phyloP scores from a whole-genome alignment of 2,329 filamentous ascomycete genomes.

The Cladosporium halotolerans region DNA sequence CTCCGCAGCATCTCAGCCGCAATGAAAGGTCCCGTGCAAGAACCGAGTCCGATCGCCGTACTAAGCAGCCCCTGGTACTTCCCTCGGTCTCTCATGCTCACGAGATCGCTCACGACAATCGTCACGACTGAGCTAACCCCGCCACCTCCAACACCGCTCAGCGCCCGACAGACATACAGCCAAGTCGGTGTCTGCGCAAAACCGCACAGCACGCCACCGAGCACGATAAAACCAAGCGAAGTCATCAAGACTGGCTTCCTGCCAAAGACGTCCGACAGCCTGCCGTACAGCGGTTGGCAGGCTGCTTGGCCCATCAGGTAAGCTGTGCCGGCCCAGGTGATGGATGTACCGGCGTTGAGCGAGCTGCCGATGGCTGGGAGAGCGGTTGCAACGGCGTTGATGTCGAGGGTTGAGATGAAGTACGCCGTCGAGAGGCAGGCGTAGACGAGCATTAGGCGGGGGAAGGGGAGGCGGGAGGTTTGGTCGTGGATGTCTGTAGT shows the following conservation, averaged over 20 bases:
- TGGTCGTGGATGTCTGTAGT: neutral
- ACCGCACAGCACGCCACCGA: conserved; percentile 1
- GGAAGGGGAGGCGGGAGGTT: conserved; percentile 3
- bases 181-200: conserved; percentile 5
- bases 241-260: conserved; percentile 53
- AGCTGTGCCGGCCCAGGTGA: conserved; percentile 51
- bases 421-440: conserved; percentile 5
- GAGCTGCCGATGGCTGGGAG: neutral
- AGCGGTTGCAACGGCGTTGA: conserved; percentile 1
- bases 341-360: conserved; percentile 23
- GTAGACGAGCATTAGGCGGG: conserved; percentile 9
- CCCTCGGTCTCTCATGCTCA: conserved; percentile 7
- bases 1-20: conserved; percentile 8
- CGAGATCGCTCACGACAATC: conserved; percentile 53
- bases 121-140: conserved; percentile 65
- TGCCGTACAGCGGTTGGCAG: conserved; percentile 60
- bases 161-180: conserved; percentile 7
- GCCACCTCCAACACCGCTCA: conserved; percentile 53
- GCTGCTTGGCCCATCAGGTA: conserved; percentile 53
- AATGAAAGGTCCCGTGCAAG: conserved; percentile 3
- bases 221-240: neutral
- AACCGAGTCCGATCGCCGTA: neutral
- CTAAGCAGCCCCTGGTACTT: conserved; percentile 9
- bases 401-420: conserved; percentile 5
- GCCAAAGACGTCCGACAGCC: conserved; percentile 28